Evolutionary conservation across 2,329 filamentous ascomycete species (phyloP), one percentile per base, ranked within the genome.

Genomic region (Trichocomaceae sp.): DNA sequence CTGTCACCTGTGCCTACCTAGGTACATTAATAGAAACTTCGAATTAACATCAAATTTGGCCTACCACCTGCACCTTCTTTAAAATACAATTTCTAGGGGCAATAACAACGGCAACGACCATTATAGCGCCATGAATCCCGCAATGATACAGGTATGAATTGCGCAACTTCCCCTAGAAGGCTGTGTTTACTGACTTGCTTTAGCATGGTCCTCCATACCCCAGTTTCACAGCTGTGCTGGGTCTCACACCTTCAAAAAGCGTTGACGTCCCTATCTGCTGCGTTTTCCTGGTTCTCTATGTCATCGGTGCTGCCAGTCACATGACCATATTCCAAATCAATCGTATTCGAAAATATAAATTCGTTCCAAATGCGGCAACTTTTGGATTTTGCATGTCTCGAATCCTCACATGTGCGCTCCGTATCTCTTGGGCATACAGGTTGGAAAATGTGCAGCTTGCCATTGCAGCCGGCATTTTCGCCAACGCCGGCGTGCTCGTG

Each of bases 401-500:
- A 17, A 71, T 76, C 13, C 58, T 71, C 3, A 74, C 78, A 2
- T 75, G 73, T 50, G 68, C 73, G n/a, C 66, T 82, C 52, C 75
- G 79, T 9, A 79, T 82, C 4, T 77, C 70, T n/a, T 82, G 78
- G 79, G 83, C 85, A 7, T 69, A 64, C 31, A 63, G 69, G 57
- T 70, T 62, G 51, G 60, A 44, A 10, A 77, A 79, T 57, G 62
- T 79, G 33, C 64, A 62, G 9, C 64, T 84, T 4, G 78, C 74
- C 2, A 79, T 83, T 48, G 79, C 80, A 0, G 82, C 87, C 3
- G 77, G 77, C 60, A 80, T 93, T 64, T 84, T 93, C 62, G 81
- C 88, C 55, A 82, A 84, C 45, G 84, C 86, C 0, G 89, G 88
- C 42, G 83, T 90, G 15, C 67, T 95, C 33, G 70, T 95, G 7